These are phyloP conservation scores for Gnetum montanum DNA, from an alignment of 75 land plant species.

Conservation along the genomic window DNA sequence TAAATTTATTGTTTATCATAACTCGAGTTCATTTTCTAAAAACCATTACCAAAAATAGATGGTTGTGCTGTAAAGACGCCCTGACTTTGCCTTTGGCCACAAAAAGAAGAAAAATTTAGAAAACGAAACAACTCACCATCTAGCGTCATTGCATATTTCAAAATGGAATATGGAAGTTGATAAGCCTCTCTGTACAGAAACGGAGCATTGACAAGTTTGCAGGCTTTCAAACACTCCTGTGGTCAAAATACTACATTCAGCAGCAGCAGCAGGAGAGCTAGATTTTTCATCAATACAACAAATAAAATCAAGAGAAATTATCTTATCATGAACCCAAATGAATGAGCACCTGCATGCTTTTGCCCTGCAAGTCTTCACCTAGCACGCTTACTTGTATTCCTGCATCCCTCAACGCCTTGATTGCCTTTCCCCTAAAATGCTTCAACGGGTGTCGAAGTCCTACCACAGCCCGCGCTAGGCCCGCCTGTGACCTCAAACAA, in stretches of 20 bases:
- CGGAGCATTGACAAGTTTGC: constrained; percentile 83
- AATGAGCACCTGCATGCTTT: background rate
- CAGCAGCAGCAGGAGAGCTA: background rate
- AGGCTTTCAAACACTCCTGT: constrained; percentile 88
- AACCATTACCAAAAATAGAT: too few species aligned
- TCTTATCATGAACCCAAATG: background rate
- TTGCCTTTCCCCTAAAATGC: constrained; percentile 8
- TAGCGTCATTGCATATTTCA: constrained; percentile 98
- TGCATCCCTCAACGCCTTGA: constrained; percentile 4
- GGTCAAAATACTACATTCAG: too few species aligned
- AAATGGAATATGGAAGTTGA: constrained; percentile 78
- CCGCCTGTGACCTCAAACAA: too few species aligned
- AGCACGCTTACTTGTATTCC: constrained; percentile 2
- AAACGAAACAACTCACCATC: constrained; percentile 62
- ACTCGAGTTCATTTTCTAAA: too few species aligned
- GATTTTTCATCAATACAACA: background rate
- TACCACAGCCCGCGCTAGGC: background rate
- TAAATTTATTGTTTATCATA: too few species aligned
- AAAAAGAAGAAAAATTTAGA: too few species aligned
- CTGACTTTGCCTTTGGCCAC: too few species aligned
- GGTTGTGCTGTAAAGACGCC: too few species aligned
- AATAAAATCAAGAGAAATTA: background rate
- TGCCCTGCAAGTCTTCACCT: constrained; percentile 4
- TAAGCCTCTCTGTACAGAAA: constrained; percentile 73
- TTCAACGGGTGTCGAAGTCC: constrained; percentile 8